These are phyloP conservation scores for Helotiales sp. DNA, from an alignment of 2,329 filamentous ascomycete genomes.

Conservation along the genomic window DNA sequence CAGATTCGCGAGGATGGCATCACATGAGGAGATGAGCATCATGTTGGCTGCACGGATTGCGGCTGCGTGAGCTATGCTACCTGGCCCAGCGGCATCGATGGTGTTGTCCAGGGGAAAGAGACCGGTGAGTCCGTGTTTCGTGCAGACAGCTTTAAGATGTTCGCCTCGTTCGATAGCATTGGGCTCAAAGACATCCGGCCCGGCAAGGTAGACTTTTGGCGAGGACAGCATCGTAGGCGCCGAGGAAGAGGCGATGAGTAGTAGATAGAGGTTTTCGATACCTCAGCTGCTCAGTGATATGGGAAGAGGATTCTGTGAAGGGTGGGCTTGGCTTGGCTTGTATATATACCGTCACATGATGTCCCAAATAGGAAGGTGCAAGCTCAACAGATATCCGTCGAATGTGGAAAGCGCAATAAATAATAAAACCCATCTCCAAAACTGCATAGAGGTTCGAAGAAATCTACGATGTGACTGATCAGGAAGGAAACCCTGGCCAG, in stretches of 20 bases:
- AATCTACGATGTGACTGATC: too few relatives aligned
- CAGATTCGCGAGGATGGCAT: conserved; percentile 37
- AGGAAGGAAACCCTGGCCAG: too few relatives aligned
- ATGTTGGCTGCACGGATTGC: conserved; percentile 36
- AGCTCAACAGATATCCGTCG: neutral
- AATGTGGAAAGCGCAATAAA: neutral
- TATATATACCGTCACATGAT: conserved; percentile 8
- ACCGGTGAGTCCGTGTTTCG: conserved; percentile 25
- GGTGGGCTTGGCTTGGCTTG: conserved; percentile 9
- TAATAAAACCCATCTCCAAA: too few relatives aligned
- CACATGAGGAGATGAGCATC: conserved; percentile 30
- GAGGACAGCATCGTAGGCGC: neutral
- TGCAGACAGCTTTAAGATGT: conserved; percentile 31
- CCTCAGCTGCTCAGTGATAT: neutral
- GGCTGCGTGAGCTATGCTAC: conserved; percentile 25
- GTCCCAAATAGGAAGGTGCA: neutral
- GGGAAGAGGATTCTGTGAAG: neutral
- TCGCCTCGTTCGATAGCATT: conserved; percentile 28
- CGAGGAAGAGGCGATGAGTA: neutral
- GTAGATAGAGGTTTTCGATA: neutral
- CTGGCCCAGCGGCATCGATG: conserved; percentile 20
- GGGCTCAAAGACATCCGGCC: conserved; percentile 36
- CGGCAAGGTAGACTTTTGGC: conserved; percentile 36
- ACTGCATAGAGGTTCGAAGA: too few relatives aligned
- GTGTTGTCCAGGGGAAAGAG: conserved; percentile 37